phyloP scores from a whole-genome alignment of 2,329 filamentous ascomycete genomes.

The Fusarium humuli region DNA sequence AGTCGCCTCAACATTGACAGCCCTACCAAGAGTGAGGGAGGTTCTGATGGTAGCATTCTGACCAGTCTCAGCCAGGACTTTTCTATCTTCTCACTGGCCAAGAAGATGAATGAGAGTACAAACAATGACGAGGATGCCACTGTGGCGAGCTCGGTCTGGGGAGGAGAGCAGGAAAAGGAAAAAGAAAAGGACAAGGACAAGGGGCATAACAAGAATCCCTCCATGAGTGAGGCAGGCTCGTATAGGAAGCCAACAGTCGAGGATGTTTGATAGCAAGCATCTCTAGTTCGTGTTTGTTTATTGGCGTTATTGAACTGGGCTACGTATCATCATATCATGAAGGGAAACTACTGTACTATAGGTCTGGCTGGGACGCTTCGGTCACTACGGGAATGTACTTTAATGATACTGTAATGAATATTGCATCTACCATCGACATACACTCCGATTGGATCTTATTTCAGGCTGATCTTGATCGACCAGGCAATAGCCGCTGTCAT shows the following conservation, averaged over 20 bases:
- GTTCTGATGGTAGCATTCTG: slow-evolving; percentile 32
- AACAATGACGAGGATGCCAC: slow-evolving; percentile 38
- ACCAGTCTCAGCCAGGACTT: slow-evolving; percentile 42
- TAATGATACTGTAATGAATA: slow-evolving; percentile 25
- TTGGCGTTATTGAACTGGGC: slow-evolving; percentile 27
- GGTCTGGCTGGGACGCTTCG: no score
- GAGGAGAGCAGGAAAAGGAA: slow-evolving; percentile 17
- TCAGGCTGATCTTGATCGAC: neutral
- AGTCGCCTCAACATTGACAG: slow-evolving; percentile 34
- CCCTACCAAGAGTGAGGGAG: slow-evolving; percentile 18
- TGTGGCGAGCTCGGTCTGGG: slow-evolving; percentile 42
- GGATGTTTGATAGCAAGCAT: slow-evolving; percentile 20
- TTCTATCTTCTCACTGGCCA: slow-evolving; percentile 41
- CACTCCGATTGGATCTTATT: neutral
- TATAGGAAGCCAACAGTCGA: slow-evolving; percentile 46
- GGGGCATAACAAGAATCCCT: slow-evolving; percentile 15
- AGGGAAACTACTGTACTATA: slow-evolving; percentile 10
- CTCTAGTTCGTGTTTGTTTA: slow-evolving; percentile 3
- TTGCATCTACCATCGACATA: neutral
- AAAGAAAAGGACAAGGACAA: slow-evolving; percentile 13
- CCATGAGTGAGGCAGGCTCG: slow-evolving; percentile 29
- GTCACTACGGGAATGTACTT: slow-evolving; percentile 2
- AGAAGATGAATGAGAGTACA: slow-evolving; percentile 32
- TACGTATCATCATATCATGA: neutral
- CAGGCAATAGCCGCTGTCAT: neutral